Conservation (phyloP, 2,329 filamentous ascomycete species). For the Monilinia laxa region DNA sequence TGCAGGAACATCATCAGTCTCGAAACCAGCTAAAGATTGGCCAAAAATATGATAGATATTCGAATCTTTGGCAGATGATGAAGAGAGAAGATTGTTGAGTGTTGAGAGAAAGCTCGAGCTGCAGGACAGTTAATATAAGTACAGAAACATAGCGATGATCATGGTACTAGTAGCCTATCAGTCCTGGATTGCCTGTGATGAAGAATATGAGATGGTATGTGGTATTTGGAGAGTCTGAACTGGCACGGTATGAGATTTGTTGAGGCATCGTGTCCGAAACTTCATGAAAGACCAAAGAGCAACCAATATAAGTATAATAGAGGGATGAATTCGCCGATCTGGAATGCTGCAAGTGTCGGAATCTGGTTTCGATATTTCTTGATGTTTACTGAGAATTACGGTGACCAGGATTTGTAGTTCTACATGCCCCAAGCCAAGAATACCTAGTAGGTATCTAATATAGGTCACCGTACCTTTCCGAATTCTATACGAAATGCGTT, state of each 20-base stretch:
- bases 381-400: no score
- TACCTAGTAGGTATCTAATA: no score
- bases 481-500: no score
- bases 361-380: no score
- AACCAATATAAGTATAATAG: no score
- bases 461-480: no score
- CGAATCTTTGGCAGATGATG: constrained; percentile 38
- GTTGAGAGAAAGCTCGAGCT: constrained; percentile 56
- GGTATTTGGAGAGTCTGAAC: constrained; percentile 23
- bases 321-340: no score
- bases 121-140: not conserved
- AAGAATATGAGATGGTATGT: constrained; percentile 60
- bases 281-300: no score
- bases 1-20: constrained; percentile 50
- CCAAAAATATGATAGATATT: constrained; percentile 52
- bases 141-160: not conserved
- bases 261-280: constrained; percentile 15
- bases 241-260: constrained; percentile 30
- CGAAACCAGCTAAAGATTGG: constrained; percentile 57
- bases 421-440: no score
- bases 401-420: no score
- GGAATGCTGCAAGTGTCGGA: no score
- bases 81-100: constrained; percentile 55
- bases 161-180: constrained; percentile 67
- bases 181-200: constrained; percentile 73